Conservation (phyloP, 2,329 filamentous ascomycete species). For the Scortechinia acanthostroma region DNA sequence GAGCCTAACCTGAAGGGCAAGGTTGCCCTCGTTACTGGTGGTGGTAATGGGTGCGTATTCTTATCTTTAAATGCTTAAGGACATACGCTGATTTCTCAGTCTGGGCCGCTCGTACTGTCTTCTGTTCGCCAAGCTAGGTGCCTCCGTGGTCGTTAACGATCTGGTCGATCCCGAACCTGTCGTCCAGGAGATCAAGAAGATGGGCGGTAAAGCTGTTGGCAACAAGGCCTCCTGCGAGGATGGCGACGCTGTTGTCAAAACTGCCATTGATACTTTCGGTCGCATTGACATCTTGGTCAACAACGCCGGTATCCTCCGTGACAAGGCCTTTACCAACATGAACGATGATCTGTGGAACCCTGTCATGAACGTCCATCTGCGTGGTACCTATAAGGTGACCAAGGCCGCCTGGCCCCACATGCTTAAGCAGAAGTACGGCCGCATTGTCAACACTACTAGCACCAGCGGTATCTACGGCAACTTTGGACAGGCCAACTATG, state of each 20-base stretch:
- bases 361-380: constrained; percentile 63
- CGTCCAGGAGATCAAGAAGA: constrained; percentile 65
- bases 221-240: constrained; percentile 67
- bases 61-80: constrained; percentile 4
- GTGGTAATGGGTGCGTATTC: constrained; percentile 38
- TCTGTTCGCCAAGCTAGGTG: constrained; percentile 64
- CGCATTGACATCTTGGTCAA: constrained; percentile 70
- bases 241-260: constrained; percentile 64
- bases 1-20: constrained; percentile 57
- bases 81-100: too few relatives aligned
- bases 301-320: constrained; percentile 70
- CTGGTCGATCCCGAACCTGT: constrained; percentile 63
- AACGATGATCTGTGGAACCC: constrained; percentile 65
- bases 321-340: constrained; percentile 74
- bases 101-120: constrained; percentile 66
- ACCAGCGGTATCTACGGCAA: constrained; percentile 74
- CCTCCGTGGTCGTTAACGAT: constrained; percentile 68
- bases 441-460: constrained; percentile 69
- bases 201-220: constrained; percentile 63
- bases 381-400: constrained; percentile 67
- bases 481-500: constrained; percentile 73
- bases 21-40: constrained; percentile 61
- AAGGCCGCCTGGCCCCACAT: constrained; percentile 73
- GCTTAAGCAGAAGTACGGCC: constrained; percentile 72
- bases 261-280: constrained; percentile 65